Conservation (phyloP, 495 filamentous ascomycete genomes). For the Penicillium daleae region DNA sequence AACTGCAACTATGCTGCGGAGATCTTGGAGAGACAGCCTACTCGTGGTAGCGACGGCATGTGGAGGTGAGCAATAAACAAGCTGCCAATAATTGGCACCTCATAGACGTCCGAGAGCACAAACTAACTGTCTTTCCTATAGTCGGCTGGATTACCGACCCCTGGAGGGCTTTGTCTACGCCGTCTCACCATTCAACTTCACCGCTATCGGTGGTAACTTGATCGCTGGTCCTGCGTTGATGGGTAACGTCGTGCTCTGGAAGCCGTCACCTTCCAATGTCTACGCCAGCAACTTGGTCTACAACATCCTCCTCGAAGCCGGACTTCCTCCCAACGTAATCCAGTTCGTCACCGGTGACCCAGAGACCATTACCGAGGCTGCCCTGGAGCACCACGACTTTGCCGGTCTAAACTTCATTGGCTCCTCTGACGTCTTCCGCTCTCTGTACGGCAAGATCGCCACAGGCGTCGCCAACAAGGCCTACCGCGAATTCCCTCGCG, state of each 20-base stretch:
- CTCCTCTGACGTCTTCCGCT: slow-evolving; percentile 79
- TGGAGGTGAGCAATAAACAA: slow-evolving; percentile 62
- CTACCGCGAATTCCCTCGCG: slow-evolving; percentile 76
- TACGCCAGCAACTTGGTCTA: slow-evolving; percentile 76
- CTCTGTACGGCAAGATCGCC: slow-evolving; percentile 72
- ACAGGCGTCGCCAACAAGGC: slow-evolving; percentile 66
- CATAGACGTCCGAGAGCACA: not conserved
- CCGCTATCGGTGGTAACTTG: slow-evolving; percentile 80
- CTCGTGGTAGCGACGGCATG: slow-evolving; percentile 55
- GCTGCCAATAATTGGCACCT: not conserved
- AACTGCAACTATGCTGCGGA: slow-evolving; percentile 79
- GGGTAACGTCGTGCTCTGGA: slow-evolving; percentile 90
- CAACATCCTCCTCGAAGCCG: slow-evolving; percentile 85
- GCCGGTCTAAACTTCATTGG: slow-evolving; percentile 82
- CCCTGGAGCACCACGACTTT: slow-evolving; percentile 70
- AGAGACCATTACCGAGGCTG: slow-evolving; percentile 69
- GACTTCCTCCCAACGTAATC: slow-evolving; percentile 77
- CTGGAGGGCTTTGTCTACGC: slow-evolving; percentile 89
- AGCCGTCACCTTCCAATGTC: slow-evolving; percentile 78
- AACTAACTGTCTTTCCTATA: slow-evolving; percentile 12
- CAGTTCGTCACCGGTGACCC: slow-evolving; percentile 84
- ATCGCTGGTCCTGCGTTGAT: slow-evolving; percentile 73
- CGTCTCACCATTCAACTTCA: slow-evolving; percentile 89
- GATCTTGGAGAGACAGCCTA: slow-evolving; percentile 75
- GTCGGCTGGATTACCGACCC: slow-evolving; percentile 76